Evolutionary conservation across 331 rosid genomes (phyloP), one percentile per base, ranked within the genome.

Genomic region (Acacia concinna): DNA sequence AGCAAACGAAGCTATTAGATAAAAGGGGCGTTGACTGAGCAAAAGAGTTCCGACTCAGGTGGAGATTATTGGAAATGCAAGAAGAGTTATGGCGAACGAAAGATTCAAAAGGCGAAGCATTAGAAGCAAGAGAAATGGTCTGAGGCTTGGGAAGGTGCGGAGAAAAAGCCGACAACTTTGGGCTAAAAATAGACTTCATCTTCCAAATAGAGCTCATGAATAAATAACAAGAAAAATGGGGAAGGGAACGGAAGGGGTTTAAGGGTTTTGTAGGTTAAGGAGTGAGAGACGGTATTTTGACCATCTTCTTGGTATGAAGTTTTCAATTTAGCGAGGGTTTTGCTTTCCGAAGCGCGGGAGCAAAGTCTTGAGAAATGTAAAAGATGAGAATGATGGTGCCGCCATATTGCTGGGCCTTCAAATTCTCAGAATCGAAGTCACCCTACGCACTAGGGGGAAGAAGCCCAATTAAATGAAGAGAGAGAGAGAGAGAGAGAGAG

Each of bases 181-280:
- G 89, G 77, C 80, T 82, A 30, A 87, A 65, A 40, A 95, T 78
- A 63, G 84, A 72, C 85, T 90, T 91, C 99, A 95, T 94, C 71
- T 64, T 87, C 8, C 83, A 71, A 65, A 76, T 78, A 60, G 82
- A 71, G 12, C 31, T 46, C 88, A 88, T 84, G 31, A 38, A 64
- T 63, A 44, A 23, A 32, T 37, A 49, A 17, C 18, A 52, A 64
- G 79, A 64, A 7, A 40, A 21, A 47, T 2, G 56, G 21, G 44
- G 13, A 34, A 63, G 23, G n/a, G 54, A 25, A 8, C 27, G 13
- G 18, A 27, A 35, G 35, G 46, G 17, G 21, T 6, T n/a, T 14
- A 79, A 72, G 85, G 87, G 89, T 81, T 79, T 79, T 30, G 74
- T 54, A 30, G 5, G 49, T 37, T 27, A 49, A 20, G 47, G 13